phyloP scores from a whole-genome alignment of 306 rosid genomes.

The Cicer cuneatum region DNA sequence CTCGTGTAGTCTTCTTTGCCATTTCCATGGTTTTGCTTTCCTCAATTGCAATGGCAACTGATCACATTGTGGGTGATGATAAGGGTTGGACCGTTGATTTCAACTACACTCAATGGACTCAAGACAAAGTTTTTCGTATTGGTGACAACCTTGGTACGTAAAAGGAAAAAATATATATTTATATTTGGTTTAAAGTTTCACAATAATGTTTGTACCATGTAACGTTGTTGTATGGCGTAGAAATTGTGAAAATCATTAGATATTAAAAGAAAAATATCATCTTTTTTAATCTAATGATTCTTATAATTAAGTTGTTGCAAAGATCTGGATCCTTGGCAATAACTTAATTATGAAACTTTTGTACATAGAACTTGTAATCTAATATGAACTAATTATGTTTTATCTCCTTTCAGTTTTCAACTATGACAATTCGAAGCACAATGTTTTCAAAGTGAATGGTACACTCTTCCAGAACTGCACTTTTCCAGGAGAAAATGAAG shows the following conservation, averaged over 20 bases:
- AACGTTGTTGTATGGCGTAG: no score
- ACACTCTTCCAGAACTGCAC: constrained; percentile 32
- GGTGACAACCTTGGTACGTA: constrained; percentile 57
- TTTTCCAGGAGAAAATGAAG: neutral
- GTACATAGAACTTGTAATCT: neutral
- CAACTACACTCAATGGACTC: constrained; percentile 51
- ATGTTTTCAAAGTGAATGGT: constrained; percentile 43
- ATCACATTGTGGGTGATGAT: constrained; percentile 51
- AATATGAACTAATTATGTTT: neutral
- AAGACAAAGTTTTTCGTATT: constrained; percentile 49
- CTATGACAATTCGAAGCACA: constrained; percentile 16
- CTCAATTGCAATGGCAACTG: constrained; percentile 52
- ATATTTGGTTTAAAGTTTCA: no score
- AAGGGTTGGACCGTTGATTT: constrained; percentile 49
- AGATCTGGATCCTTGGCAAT: no score
- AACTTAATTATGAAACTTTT: no score
- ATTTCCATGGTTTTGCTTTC: constrained; percentile 50
- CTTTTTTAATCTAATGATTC: no score
- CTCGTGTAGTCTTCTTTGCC: constrained; percentile 36
- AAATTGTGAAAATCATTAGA: no score
- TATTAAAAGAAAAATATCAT: no score
- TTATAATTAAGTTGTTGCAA: no score
- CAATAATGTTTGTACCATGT: no score
- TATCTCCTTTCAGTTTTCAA: constrained; percentile 44
- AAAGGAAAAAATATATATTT: no score